Conservation (phyloP, 129 eudicot species). For the Flaveria ramosissima region DNA sequence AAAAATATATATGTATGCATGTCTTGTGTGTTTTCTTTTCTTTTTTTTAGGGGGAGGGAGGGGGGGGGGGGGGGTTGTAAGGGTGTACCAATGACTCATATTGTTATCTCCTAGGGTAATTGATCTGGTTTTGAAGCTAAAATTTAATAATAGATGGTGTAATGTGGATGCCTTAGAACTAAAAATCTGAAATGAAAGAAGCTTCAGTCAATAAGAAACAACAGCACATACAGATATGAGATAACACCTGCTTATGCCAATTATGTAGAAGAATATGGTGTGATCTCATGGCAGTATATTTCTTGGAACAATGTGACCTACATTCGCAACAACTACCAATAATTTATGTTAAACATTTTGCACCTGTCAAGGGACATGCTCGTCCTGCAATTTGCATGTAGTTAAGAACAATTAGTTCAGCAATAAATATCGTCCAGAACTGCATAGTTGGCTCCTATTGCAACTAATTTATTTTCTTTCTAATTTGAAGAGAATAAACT, state of each 20-base stretch:
- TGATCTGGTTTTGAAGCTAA: not conserved
- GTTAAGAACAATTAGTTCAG: not conserved
- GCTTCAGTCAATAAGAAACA: not conserved
- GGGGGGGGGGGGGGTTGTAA: not conserved
- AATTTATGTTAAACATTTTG: not conserved
- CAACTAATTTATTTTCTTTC: not conserved
- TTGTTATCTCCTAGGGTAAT: not conserved
- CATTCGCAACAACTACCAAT: not conserved
- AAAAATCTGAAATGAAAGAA: constrained; percentile 12
- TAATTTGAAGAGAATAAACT: not conserved
- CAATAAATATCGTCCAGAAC: not conserved
- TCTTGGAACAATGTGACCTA: not conserved
- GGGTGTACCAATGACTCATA: not conserved
- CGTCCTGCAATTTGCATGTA: not conserved
- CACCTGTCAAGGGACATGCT: not conserved
- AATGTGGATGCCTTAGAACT: constrained; percentile 13
- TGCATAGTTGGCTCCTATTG: not conserved
- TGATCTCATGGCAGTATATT: not conserved
- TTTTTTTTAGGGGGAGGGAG: no score
- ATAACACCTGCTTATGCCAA: not conserved
- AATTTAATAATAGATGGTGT: not conserved
- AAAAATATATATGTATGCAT: not conserved
- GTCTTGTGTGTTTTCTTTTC: not conserved
- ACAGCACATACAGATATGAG: not conserved
- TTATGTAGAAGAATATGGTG: not conserved